Evolutionary conservation across 805 yeast species (phyloP).

Genomic region (Kodamaea leandrae): DNA sequence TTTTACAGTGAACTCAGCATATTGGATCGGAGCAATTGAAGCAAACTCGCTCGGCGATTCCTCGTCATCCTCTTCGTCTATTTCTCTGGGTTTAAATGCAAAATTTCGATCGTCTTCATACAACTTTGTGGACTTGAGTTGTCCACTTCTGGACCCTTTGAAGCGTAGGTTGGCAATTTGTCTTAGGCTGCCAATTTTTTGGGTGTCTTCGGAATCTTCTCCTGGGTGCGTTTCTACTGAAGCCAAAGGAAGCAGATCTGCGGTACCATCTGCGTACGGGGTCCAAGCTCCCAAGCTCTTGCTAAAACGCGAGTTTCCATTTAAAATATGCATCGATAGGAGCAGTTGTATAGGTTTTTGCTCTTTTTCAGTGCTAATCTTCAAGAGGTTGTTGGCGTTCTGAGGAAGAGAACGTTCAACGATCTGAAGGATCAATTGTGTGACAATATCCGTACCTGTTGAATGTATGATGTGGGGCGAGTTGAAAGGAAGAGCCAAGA

Average conservation of each 20-base stretch:
- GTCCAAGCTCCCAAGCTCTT: conserved; percentile 70
- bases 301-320: conserved; percentile 62
- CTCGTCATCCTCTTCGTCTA: conserved; percentile 18
- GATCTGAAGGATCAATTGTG: conserved; percentile 57
- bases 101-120: conserved; percentile 34
- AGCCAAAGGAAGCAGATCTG: conserved; percentile 64
- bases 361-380: conserved; percentile 35
- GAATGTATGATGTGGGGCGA: conserved; percentile 68
- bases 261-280: conserved; percentile 64
- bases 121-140: conserved; percentile 31
- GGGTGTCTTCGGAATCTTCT: conserved; percentile 8
- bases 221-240: conserved; percentile 35
- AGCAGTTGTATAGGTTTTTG: conserved; percentile 43
- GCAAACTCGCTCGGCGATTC: conserved; percentile 35
- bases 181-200: conserved; percentile 23
- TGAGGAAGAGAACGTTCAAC: conserved; percentile 53
- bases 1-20: conserved; percentile 44
- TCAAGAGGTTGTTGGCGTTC: conserved; percentile 40
- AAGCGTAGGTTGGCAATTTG: conserved; percentile 55
- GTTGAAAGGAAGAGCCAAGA: conserved; percentile 63
- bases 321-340: conserved; percentile 53
- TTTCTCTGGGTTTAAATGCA: conserved; percentile 18
- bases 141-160: conserved; percentile 51
- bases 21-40: conserved; percentile 59
- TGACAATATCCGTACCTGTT: conserved; percentile 38